Percentiles rank a stretch among this genome's conserved stretches.
Conservation (phyloP, 2,329 filamentous ascomycete genomes). For the Bipolaris bicolor region DNA sequence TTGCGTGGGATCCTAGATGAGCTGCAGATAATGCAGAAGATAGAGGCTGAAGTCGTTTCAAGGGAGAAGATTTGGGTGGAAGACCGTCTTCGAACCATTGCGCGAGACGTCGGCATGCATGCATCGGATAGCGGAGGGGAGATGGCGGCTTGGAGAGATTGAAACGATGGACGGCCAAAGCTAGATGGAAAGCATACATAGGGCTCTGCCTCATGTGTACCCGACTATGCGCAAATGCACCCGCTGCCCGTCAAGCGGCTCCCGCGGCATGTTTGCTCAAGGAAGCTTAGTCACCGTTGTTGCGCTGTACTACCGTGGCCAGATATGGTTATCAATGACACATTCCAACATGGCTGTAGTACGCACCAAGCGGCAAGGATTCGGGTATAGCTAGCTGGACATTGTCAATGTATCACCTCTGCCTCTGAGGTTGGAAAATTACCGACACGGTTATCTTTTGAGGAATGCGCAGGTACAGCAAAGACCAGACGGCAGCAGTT, state of each 20-base stretch:
- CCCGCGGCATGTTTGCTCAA: neutral
- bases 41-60: conserved; percentile 40
- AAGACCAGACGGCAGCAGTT: neutral
- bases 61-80: conserved; percentile 48
- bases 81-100: conserved; percentile 36
- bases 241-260: neutral
- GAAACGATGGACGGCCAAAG: neutral
- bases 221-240: neutral
- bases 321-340: neutral
- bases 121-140: conserved; percentile 19
- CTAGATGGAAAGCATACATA: neutral
- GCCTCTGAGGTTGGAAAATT: neutral
- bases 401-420: neutral
- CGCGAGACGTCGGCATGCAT: conserved; percentile 22
- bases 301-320: neutral
- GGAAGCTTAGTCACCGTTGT: neutral
- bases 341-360: neutral
- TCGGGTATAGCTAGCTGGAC: neutral
- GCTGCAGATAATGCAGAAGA: conserved; percentile 41
- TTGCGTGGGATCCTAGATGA: conserved; percentile 43
- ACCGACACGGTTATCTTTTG: neutral
- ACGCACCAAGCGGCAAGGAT: neutral
- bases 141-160: conserved; percentile 36
- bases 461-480: neutral
- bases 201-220: neutral